These are phyloP conservation scores for Pseudocercospora pini-densiflorae DNA, from an alignment of 2,329 filamentous ascomycete genomes.

Conservation along the genomic window DNA sequence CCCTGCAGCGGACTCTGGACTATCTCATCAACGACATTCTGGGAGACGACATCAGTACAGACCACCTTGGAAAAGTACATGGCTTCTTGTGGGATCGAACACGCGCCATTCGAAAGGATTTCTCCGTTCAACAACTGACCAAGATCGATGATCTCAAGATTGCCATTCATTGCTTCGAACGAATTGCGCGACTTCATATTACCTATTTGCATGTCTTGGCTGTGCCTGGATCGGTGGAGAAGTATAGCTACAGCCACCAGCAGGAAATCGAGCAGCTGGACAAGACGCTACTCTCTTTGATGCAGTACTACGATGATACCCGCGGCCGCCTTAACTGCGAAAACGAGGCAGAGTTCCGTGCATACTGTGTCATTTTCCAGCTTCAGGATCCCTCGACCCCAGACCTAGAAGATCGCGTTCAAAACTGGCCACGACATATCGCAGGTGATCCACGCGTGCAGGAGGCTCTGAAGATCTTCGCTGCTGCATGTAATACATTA, in stretches of 20 bases:
- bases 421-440: constrained; percentile 58
- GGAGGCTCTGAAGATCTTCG: constrained; percentile 61
- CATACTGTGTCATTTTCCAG: constrained; percentile 64
- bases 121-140: constrained; percentile 65
- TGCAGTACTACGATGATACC: constrained; percentile 65
- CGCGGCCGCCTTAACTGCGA: constrained; percentile 54
- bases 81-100: constrained; percentile 70
- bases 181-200: constrained; percentile 68
- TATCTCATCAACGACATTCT: constrained; percentile 55
- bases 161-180: constrained; percentile 65
- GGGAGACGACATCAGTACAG: constrained; percentile 49
- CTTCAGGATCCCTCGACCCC: constrained; percentile 53
- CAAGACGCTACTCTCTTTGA: constrained; percentile 64
- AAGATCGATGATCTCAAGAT: constrained; percentile 60
- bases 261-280: constrained; percentile 69
- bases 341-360: constrained; percentile 67
- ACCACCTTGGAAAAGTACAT: constrained; percentile 56
- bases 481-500: constrained; percentile 59
- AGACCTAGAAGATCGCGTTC: constrained; percentile 62
- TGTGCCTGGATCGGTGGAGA: constrained; percentile 47
- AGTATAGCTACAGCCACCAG: constrained; percentile 58
- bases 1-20: constrained; percentile 50
- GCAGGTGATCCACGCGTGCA: constrained; percentile 58
- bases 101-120: constrained; percentile 67
- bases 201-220: constrained; percentile 65